Conservation (phyloP, 2,329 filamentous ascomycete genomes). For the Aureobasidium melanogenum region DNA sequence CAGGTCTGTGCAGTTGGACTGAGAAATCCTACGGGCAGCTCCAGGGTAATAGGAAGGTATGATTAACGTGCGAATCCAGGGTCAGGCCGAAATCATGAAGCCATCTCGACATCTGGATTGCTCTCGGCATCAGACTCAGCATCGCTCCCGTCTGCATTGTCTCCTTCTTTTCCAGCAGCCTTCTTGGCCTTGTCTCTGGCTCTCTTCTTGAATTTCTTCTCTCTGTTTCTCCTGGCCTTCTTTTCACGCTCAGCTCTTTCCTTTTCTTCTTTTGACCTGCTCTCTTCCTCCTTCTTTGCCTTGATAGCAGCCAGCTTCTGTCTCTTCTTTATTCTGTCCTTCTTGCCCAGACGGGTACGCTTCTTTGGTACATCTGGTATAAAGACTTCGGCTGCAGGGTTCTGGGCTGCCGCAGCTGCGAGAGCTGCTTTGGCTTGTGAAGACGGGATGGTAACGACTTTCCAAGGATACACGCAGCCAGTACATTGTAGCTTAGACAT, state of each 20-base stretch:
- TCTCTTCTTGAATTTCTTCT: conserved; percentile 29
- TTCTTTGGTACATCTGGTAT: conserved; percentile 14
- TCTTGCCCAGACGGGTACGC: conserved; percentile 24
- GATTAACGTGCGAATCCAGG: background rate
- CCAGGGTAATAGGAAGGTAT: no score
- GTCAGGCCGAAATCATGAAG: background rate
- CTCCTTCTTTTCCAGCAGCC: conserved; percentile 13
- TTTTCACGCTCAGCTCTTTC: conserved; percentile 25
- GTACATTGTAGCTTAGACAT: conserved; percentile 15
- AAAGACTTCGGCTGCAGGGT: background rate
- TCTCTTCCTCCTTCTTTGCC: conserved; percentile 18
- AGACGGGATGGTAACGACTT: conserved; percentile 17
- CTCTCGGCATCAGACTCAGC: background rate
- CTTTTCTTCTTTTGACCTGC: conserved; percentile 20
- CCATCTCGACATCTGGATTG: conserved; percentile 2
- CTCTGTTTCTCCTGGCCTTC: conserved; percentile 24
- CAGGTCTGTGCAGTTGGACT: background rate
- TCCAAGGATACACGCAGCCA: conserved; percentile 21
- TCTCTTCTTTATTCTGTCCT: conserved; percentile 21
- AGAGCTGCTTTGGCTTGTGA: conserved; percentile 10
- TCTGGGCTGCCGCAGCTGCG: background rate
- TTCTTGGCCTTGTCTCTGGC: conserved; percentile 27
- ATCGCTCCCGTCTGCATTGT: background rate
- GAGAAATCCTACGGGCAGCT: background rate
- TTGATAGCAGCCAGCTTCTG: conserved; percentile 18